A percentile compares a stretch with the other conserved stretches of the same genome.
phyloP scores from a whole-genome alignment of 805 yeast genomes.

The Ogataea saltuana region DNA sequence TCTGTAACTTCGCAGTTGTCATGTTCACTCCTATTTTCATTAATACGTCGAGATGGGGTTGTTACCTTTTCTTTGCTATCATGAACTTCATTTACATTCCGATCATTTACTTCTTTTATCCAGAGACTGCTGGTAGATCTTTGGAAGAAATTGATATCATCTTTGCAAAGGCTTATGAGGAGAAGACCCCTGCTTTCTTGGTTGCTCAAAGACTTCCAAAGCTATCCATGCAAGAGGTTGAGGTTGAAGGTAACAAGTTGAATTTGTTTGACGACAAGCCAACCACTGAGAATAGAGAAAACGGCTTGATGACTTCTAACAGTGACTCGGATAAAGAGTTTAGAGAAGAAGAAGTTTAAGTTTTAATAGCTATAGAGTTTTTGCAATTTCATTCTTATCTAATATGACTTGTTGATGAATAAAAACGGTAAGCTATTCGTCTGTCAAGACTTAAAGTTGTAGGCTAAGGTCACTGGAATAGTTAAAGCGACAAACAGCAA shows the following conservation, averaged over 20 bases:
- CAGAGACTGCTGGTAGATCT: constrained; percentile 76
- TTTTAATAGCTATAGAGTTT: neutral
- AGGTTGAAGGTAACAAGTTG: constrained; percentile 56
- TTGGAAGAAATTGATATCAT: constrained; percentile 76
- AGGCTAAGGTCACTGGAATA: too few relatives aligned
- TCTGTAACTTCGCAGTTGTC: constrained; percentile 65
- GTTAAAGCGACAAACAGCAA: too few relatives aligned
- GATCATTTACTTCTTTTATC: constrained; percentile 65
- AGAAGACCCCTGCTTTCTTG: constrained; percentile 58
- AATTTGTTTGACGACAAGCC: constrained; percentile 43
- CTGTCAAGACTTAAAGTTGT: too few relatives aligned
- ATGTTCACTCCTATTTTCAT: constrained; percentile 64
- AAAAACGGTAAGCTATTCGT: too few relatives aligned
- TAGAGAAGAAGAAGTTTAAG: constrained; percentile 4
- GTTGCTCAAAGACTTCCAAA: constrained; percentile 66
- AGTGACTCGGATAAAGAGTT: constrained; percentile 1
- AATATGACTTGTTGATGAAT: too few relatives aligned
- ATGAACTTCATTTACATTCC: constrained; percentile 64
- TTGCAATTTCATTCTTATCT: constrained; percentile 1
- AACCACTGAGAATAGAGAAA: constrained; percentile 15
- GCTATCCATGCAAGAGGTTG: constrained; percentile 56
- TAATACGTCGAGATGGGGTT: constrained; percentile 56
- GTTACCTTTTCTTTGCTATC: constrained; percentile 67
- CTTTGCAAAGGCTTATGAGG: constrained; percentile 58
- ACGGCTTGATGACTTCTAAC: constrained; percentile 4